phyloP scores from a whole-genome alignment of 768 basidiomycete genomes.

The Multifurca ochricompacta region DNA sequence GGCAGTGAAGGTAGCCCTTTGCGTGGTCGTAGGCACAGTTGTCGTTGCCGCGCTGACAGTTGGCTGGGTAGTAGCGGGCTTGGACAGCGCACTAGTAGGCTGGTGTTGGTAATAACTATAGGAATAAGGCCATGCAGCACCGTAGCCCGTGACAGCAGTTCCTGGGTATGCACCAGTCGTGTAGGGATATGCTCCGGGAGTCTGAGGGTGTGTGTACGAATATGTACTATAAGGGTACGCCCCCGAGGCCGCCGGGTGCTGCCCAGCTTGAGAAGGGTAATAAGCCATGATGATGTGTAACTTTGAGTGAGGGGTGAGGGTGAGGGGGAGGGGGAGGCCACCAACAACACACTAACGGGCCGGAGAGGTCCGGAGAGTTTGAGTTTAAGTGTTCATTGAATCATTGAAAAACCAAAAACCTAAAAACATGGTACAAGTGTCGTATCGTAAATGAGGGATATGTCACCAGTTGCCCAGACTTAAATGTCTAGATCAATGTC shows the following conservation, averaged over 20 bases:
- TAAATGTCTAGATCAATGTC: slow-evolving; percentile 12
- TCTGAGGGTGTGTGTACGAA: slow-evolving; percentile 27
- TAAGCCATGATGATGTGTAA: slow-evolving; percentile 26
- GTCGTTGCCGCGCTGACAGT: slow-evolving; percentile 14
- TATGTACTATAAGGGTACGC: slow-evolving; percentile 64
- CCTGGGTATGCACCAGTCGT: slow-evolving; percentile 44
- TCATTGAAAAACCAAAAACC: too few species aligned
- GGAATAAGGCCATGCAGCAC: slow-evolving; percentile 54
- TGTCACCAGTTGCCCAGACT: neutral
- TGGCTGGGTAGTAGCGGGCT: slow-evolving; percentile 24
- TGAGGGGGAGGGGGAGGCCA: too few species aligned
- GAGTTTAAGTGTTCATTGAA: too few species aligned
- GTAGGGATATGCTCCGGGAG: slow-evolving; percentile 45
- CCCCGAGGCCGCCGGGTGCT: slow-evolving; percentile 34
- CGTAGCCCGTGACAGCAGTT: slow-evolving; percentile 62
- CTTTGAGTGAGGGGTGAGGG: too few species aligned
- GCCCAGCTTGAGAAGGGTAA: slow-evolving; percentile 24
- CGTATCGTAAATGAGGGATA: too few species aligned
- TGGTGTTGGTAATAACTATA: slow-evolving; percentile 44
- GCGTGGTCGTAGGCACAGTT: slow-evolving; percentile 18
- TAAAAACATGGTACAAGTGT: too few species aligned
- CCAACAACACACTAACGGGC: too few species aligned
- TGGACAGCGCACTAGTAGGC: slow-evolving; percentile 9
- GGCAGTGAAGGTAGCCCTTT: slow-evolving; percentile 27
- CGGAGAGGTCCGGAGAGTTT: too few species aligned